Evolutionary conservation across 2,329 filamentous ascomycete genomes (phyloP), one percentile per base, ranked within the genome.

Genomic region (Bipolaris cookei): DNA sequence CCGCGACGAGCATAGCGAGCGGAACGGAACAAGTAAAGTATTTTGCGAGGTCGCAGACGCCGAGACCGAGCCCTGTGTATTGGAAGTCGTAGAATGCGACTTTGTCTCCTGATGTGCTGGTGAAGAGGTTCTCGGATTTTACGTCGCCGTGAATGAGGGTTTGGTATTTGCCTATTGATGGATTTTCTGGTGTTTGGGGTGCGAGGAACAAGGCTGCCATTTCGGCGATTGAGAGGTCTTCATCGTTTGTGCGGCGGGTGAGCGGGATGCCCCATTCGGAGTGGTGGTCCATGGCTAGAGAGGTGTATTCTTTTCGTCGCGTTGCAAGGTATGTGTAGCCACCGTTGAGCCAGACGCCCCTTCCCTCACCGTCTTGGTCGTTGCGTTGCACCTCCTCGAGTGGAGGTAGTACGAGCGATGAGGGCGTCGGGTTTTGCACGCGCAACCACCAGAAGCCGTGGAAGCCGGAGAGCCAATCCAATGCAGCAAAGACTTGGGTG

Each of bases 81-180:
- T 90, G 88, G 54, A 90, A 90, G 68, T 90, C 88, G 65, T 86
- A 89, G 61, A 90, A 87, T 0, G 85, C 86, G 1, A 87, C 85
- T 3, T 76, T 57, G 1, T 82, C 73, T 1, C 84, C 85, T 0
- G 69, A 62, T 0, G 66, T 55, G 0, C 77, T 85, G 0, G 84
- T 85, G 65, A 89, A 89, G 6, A 90, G 79, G 56, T 90, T 90
- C 63, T 89, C 87, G 0, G 84, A 87, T 70, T 90, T 90, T 49
- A 89, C 86, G 54, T 90, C 88, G 6, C 88, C 88, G 64, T 90
- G 88, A 6, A 90, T 84, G 14, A 85, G 79, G 0, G 86, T 87
- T 61, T 88, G 67, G 32, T 78, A 78, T 0, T 55, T 56, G 8
- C 59, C 80, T 1, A 79, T 77, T 0, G 75, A 54, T 6, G 79